Base-by-base conservation (phyloP, 208 protist species). In the Leishmania mexicana region DNA sequence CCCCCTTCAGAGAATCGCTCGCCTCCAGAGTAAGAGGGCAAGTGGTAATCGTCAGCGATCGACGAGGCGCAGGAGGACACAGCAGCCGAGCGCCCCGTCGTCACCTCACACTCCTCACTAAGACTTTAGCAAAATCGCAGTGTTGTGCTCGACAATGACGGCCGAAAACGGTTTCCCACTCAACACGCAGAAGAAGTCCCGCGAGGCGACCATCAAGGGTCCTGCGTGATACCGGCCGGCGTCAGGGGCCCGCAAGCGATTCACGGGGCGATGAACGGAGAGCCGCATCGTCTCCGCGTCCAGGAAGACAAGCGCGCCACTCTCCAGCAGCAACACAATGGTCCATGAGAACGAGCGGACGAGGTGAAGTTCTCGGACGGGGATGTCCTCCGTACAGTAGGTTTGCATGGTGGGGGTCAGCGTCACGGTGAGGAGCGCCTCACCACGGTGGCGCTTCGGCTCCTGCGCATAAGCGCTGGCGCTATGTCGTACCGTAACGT, bases 241-340 rank as follows among this genome's bases (percentile, higher is more conserved):
- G 58, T 83, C 78, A 21, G 85, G 81, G 28, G 81, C 79, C 3
- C 81, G 62, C 78, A 87, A 72, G 17, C 88, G 80, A 49, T 82
- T 80, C 53, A 87, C 70, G 3, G 89, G 42, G 57, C 86, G 84
- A 62, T 88, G 83, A 68, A 85, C 73, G 19, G 93, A 86, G 21
- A 90, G 53, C 49, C 87, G 83, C 92, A 97, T 93, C 49, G 87
- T 88, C 45, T 84, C 64, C 17, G 87, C 84, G 45, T 97, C 92
- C 3, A 97, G 73, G 19, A 95, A 89, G 6, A 96, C 67, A 10
- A 96, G 51, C 17, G 91, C 94, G 13, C 92, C 94, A 68, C 91
- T 95, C 78, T 94, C 89, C 45, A 97, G 85, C 40, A 94, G 81
- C 40, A 94, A 79, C 47, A 82, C 79, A 45, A 96, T 67, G 2